Evolutionary conservation across 139 green algal species (phyloP).

Genomic region (Closterium sp.): DNA sequence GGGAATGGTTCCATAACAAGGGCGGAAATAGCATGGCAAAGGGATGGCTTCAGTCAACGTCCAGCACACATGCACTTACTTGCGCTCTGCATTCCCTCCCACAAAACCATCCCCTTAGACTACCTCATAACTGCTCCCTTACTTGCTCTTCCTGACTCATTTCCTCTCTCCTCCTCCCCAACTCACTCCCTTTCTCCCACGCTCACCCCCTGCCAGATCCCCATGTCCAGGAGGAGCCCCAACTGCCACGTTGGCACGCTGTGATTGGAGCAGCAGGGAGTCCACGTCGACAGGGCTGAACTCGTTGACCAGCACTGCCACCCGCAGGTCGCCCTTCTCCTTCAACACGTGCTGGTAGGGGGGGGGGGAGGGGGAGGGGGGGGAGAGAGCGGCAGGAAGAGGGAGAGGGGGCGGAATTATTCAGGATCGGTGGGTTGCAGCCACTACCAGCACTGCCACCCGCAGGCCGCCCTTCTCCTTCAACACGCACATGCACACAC

Average conservation of each 20-base stretch:
- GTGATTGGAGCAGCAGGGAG: conserved; percentile 48
- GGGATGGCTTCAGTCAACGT: too few relatives aligned
- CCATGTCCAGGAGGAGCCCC: conserved; percentile 14
- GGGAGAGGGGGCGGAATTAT: too few relatives aligned
- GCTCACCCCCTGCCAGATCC: conserved; percentile 25
- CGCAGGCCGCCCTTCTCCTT: conserved; percentile 50
- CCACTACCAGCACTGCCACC: conserved; percentile 63
- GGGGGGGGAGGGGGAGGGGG: too few relatives aligned
- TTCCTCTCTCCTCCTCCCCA: not conserved
- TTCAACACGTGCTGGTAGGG: conserved; percentile 79
- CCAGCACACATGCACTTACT: too few relatives aligned
- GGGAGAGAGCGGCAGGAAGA: not conserved
- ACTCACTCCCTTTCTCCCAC: not conserved
- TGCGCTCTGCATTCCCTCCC: too few relatives aligned
- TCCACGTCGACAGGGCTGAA: conserved; percentile 97
- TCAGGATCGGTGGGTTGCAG: too few relatives aligned
- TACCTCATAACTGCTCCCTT: too few relatives aligned
- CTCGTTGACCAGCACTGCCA: conserved; percentile 69
- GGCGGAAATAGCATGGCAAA: too few relatives aligned
- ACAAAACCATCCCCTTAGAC: too few relatives aligned
- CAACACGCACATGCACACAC: too few relatives aligned
- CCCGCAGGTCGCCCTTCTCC: conserved; percentile 47
- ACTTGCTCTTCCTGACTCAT: not conserved
- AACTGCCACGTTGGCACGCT: conserved; percentile 47
- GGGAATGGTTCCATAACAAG: too few relatives aligned